phyloP scores from a whole-genome alignment of 2,329 filamentous ascomycete genomes.

The Cytospora schulzeri region DNA sequence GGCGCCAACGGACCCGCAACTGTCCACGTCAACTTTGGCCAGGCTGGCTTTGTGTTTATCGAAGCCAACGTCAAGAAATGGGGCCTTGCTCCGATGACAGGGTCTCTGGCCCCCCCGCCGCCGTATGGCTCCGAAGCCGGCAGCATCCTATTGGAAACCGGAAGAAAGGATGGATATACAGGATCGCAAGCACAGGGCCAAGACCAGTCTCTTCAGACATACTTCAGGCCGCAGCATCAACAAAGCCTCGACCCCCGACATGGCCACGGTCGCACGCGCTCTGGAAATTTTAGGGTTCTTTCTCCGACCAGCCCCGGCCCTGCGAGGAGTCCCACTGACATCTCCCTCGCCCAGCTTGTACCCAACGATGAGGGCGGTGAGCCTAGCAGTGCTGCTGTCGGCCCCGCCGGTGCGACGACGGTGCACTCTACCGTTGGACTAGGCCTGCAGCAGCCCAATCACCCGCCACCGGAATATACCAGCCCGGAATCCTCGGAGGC shows the following conservation, averaged over 20 bases:
- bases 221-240: constrained; percentile 39
- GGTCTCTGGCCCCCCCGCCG: constrained; percentile 89
- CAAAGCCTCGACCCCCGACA: constrained; percentile 49
- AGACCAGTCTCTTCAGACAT: constrained; percentile 46
- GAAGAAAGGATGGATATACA: constrained; percentile 62
- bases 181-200: constrained; percentile 41
- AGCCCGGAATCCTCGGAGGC: constrained; percentile 65
- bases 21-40: constrained; percentile 96
- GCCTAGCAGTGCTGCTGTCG: constrained; percentile 52
- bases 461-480: constrained; percentile 72
- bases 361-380: constrained; percentile 74
- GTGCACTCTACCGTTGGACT: constrained; percentile 42
- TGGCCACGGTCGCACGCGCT: constrained; percentile 74
- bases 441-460: constrained; percentile 57
- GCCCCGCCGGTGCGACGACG: constrained; percentile 37
- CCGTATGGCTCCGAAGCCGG: constrained; percentile 97
- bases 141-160: constrained; percentile 89
- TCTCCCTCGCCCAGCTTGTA: constrained; percentile 85
- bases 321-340: constrained; percentile 88
- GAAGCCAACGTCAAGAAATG: constrained; percentile 99
- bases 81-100: constrained; percentile 94
- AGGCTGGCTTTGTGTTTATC: constrained; percentile 97
- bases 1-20: constrained; percentile 91
- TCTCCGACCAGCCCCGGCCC: constrained; percentile 85
- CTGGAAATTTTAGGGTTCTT: constrained; percentile 73